Conservation (phyloP, 345 rosid genomes). For the Turnera subulata region DNA sequence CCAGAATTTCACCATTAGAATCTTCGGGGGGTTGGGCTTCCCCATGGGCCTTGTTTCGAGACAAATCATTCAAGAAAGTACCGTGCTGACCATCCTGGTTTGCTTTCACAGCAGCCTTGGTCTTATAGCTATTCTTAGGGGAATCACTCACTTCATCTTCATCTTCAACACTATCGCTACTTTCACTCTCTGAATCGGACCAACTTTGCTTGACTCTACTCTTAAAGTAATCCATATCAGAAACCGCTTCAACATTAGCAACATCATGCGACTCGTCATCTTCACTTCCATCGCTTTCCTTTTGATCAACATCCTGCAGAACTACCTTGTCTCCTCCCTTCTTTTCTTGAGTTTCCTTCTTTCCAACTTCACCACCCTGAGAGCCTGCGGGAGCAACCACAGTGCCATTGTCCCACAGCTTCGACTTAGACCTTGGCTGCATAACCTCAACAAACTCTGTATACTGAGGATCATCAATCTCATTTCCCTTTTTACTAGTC, state of each 20-base stretch:
- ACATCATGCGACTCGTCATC: slow-evolving; percentile 23
- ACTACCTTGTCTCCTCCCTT: slow-evolving; percentile 26
- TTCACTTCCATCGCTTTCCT: slow-evolving; percentile 26
- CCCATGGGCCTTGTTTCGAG: slow-evolving; percentile 25
- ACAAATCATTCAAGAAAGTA: slow-evolving; percentile 12
- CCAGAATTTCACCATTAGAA: slow-evolving; percentile 35
- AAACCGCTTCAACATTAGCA: slow-evolving; percentile 45
- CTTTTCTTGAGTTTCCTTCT: slow-evolving; percentile 22
- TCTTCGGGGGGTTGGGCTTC: slow-evolving; percentile 29
- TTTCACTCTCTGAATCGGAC: slow-evolving; percentile 60
- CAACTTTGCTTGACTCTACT: slow-evolving; percentile 74
- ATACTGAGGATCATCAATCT: slow-evolving; percentile 42
- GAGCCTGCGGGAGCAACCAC: slow-evolving; percentile 30
- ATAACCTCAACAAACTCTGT: slow-evolving; percentile 78
- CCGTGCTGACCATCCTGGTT: slow-evolving; percentile 15
- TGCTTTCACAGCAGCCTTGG: slow-evolving; percentile 14
- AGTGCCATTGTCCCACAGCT: slow-evolving; percentile 77
- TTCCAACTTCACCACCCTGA: slow-evolving; percentile 17
- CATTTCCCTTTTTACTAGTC: slow-evolving; percentile 24
- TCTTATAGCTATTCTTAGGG: slow-evolving; percentile 16
- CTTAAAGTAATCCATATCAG: slow-evolving; percentile 87
- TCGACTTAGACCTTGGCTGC: slow-evolving; percentile 68
- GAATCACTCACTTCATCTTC: slow-evolving; percentile 19
- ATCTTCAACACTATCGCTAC: slow-evolving; percentile 27
- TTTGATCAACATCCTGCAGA: slow-evolving; percentile 20